Evolutionary conservation across 2,329 filamentous ascomycete species (phyloP), one percentile per base, ranked within the genome.

Genomic region (Bipolaris zeicola): DNA sequence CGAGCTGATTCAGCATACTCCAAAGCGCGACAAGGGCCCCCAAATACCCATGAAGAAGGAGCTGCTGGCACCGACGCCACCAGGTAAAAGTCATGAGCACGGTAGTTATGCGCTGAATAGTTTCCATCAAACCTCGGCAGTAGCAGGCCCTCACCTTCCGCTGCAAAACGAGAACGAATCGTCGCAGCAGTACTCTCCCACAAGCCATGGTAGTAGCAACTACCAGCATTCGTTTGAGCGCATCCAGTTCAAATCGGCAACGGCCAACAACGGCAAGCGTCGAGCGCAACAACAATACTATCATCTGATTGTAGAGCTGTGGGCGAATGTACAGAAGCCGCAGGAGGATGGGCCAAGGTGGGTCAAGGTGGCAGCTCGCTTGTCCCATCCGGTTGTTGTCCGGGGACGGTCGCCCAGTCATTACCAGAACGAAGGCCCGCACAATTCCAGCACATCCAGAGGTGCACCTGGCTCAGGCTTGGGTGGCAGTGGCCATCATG

Each of bases 191-290:
- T 76, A 68, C 54, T 72, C 72, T 11, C 68, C 76, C 5, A 62
- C 75, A 3, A 70, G 66, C 45, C 74, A 77, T 44, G 62, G 67
- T 0, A 71, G 61, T 26, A 74, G 66, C 50, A 73, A 66, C 11
- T 78, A 75, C 6, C 80, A 81, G n/a, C 84, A 88, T 55, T 84
- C 82, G 0, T 97, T 96, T 71, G 92, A 96, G 72, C 87, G 93
- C 10, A 95, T 96, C 49, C 92, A 96, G 68, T 97, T 96, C 83
- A 96, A 96, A 75, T 91, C 91, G 63, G 92, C 93, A 1, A 96
- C 92, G 0, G 91, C 92, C 22, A 97, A 96, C 78, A 97, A 97
- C 65, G 92, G 92, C 44, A 96, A 96, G 75, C 84, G 93, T 64
- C 83, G 93, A 54, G 92, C 92, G 1, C 91, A 92, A 16, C 92